Evolutionary conservation across 768 basidiomycete species (phyloP).

Genomic region (Tulasnella sp.): DNA sequence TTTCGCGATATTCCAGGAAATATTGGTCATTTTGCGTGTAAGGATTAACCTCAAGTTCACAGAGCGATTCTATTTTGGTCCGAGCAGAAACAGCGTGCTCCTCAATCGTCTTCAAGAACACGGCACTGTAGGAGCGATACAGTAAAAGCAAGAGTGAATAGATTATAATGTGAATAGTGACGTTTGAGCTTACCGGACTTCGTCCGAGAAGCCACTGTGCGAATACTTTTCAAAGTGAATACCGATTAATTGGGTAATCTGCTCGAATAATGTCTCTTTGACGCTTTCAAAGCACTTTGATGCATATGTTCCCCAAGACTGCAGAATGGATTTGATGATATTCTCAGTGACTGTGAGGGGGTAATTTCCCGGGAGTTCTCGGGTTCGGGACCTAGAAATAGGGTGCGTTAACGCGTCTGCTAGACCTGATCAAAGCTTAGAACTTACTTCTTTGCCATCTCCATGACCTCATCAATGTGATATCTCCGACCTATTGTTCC

Average conservation of each 20-base stretch:
- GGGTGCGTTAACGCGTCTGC: background rate
- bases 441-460: slow-evolving; percentile 16
- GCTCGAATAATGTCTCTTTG: background rate
- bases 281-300: slow-evolving; percentile 6
- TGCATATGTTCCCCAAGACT: slow-evolving; percentile 5
- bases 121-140: background rate
- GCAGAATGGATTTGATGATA: slow-evolving; percentile 5
- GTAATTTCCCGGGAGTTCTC: slow-evolving; percentile 54
- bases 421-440: background rate
- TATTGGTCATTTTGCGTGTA: slow-evolving; percentile 13
- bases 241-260: background rate
- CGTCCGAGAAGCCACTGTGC: slow-evolving; percentile 1
- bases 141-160: background rate
- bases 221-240: slow-evolving; percentile 1
- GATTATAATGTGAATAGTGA: background rate
- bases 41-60: background rate
- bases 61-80: slow-evolving; percentile 1
- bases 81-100: background rate
- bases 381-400: slow-evolving; percentile 44
- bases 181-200: slow-evolving; percentile 1
- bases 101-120: background rate
- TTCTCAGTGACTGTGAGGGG: slow-evolving; percentile 39
- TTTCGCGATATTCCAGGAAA: slow-evolving; percentile 3
- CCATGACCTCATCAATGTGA: slow-evolving; percentile 20
- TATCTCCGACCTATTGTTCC: too few species aligned